Conservation (phyloP, 2,329 filamentous ascomycete species). For the Exophiala bonariae region DNA sequence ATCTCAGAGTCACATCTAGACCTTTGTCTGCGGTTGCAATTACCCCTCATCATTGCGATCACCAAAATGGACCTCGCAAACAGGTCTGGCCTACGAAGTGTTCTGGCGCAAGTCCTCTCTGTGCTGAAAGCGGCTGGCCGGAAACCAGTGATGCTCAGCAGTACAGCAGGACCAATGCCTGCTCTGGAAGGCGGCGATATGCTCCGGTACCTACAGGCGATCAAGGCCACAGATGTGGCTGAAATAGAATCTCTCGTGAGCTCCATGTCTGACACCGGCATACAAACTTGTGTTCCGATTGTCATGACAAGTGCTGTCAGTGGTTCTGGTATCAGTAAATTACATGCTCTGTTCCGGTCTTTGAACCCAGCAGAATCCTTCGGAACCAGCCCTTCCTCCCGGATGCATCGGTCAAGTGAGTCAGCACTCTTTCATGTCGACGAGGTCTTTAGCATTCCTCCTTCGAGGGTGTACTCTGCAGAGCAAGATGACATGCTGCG, state of each 20-base stretch:
- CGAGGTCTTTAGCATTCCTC: constrained; percentile 77
- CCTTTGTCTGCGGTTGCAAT: constrained; percentile 75
- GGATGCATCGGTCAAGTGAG: constrained; percentile 27
- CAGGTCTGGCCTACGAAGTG: constrained; percentile 67
- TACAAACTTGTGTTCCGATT: constrained; percentile 68
- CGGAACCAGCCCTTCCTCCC: not conserved
- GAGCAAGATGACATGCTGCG: constrained; percentile 37
- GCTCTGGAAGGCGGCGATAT: constrained; percentile 49
- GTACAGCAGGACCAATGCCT: constrained; percentile 5
- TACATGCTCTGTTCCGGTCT: constrained; percentile 77
- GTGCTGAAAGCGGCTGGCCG: constrained; percentile 74
- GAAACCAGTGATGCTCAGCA: constrained; percentile 67
- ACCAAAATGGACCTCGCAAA: constrained; percentile 90
- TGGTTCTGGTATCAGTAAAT: constrained; percentile 74
- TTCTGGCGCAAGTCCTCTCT: constrained; percentile 71
- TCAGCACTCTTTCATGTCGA: constrained; percentile 78
- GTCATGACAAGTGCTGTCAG: constrained; percentile 84
- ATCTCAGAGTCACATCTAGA: constrained; percentile 78
- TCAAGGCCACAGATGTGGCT: constrained; percentile 57
- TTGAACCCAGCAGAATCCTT: not conserved
- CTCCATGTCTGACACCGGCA: constrained; percentile 37
- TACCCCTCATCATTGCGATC: constrained; percentile 78
- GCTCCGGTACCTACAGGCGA: constrained; percentile 53
- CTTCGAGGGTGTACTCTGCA: constrained; percentile 55
- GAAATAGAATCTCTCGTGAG: constrained; percentile 60